Evolutionary conservation across 495 filamentous ascomycete species (phyloP).

Genomic region (Copromyces sp.): DNA sequence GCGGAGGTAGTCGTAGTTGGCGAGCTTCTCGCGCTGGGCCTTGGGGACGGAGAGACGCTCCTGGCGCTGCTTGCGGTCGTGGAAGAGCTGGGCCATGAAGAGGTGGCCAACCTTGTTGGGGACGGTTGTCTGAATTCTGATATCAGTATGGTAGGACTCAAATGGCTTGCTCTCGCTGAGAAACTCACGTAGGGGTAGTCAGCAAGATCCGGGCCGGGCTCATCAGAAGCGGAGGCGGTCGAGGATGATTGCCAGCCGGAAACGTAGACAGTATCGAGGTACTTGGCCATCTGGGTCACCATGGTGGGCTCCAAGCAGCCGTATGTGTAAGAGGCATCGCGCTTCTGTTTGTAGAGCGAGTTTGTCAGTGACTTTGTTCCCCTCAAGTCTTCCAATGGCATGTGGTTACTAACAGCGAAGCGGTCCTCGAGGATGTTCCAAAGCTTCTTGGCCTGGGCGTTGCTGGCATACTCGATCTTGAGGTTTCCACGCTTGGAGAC

Average conservation of each 20-base stretch:
- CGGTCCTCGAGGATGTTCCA: constrained; percentile 81
- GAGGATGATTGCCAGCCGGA: constrained; percentile 98
- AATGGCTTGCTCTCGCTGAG: background rate
- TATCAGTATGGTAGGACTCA: constrained; percentile 1
- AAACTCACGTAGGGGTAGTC: constrained; percentile 87
- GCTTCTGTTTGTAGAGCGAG: constrained; percentile 41
- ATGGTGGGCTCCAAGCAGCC: constrained; percentile 96
- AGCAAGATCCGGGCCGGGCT: constrained; percentile 94
- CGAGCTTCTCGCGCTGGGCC: constrained; percentile 58
- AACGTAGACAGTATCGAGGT: constrained; percentile 95
- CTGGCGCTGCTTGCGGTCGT: constrained; percentile 96
- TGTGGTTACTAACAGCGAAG: constrained; percentile 36
- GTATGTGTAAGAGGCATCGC: constrained; percentile 85
- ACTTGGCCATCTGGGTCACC: constrained; percentile 99
- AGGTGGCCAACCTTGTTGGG: constrained; percentile 97
- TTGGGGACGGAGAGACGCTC: constrained; percentile 77
- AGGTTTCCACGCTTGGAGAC: constrained; percentile 87
- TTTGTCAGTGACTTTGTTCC: background rate
- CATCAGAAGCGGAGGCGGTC: constrained; percentile 85
- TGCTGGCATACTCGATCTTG: constrained; percentile 86
- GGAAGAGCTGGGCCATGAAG: constrained; percentile 97
- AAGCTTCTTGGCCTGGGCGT: constrained; percentile 81
- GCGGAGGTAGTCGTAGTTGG: constrained; percentile 86
- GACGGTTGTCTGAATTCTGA: constrained; percentile 66
- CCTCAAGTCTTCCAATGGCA: background rate